Percentiles rank a stretch among this genome's conserved stretches.
Conservation (phyloP, 2,329 filamentous ascomycete species). For the Colletotrichum plurivorum region DNA sequence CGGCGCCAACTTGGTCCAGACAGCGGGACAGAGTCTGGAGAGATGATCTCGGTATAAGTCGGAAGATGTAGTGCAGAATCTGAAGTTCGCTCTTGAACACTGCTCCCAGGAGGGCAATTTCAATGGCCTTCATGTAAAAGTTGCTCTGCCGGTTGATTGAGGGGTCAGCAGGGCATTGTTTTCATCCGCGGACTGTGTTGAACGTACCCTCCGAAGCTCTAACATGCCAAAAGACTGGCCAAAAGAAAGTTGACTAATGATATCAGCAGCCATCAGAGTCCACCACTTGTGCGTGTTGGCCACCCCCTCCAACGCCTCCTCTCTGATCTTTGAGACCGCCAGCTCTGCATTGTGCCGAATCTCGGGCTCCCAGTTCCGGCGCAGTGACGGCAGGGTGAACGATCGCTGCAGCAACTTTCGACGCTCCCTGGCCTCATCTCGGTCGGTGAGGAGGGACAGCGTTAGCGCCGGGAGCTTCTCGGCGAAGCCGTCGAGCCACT, state of each 20-base stretch:
- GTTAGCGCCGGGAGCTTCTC: neutral
- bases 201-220: slow-evolving; percentile 60
- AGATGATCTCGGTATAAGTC: neutral
- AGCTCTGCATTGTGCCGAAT: slow-evolving; percentile 54
- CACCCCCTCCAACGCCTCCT: slow-evolving; percentile 55
- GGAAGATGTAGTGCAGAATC: neutral
- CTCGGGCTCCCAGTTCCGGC: slow-evolving; percentile 45
- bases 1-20: neutral
- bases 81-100: slow-evolving; percentile 19
- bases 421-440: neutral
- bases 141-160: slow-evolving; percentile 48
- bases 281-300: slow-evolving; percentile 68
- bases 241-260: slow-evolving; percentile 68
- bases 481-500: slow-evolving; percentile 4
- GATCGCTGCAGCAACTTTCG: slow-evolving; percentile 58
- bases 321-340: slow-evolving; percentile 58
- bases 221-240: slow-evolving; percentile 68
- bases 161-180: neutral
- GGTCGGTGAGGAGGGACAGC: slow-evolving; percentile 1
- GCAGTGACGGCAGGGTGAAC: slow-evolving; percentile 54
- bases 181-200: neutral
- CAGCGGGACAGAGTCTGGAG: slow-evolving; percentile 2
- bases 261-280: slow-evolving; percentile 67
- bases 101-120: neutral
- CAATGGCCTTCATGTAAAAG: slow-evolving; percentile 13